These are phyloP conservation scores for Citrus reticulata DNA, from an alignment of 345 rosid species.

Conservation along the genomic window DNA sequence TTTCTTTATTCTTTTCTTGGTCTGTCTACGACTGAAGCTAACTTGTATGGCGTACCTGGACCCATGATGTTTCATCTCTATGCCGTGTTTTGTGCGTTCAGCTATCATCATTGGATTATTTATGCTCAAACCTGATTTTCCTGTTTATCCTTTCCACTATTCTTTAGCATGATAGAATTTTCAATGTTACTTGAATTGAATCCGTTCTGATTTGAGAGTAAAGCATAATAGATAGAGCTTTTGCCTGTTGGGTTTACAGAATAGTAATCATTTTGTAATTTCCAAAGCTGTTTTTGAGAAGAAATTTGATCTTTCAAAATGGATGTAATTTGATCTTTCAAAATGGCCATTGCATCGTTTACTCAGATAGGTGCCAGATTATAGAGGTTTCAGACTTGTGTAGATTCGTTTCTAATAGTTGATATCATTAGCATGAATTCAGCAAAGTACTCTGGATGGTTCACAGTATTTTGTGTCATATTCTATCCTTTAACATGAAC, in stretches of 20 bases:
- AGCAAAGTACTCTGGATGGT: neutral
- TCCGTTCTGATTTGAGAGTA: neutral
- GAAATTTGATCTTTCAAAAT: neutral
- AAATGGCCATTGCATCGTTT: neutral
- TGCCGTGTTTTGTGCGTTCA: neutral
- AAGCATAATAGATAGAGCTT: neutral
- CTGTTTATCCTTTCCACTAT: neutral
- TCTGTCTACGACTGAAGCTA: neutral
- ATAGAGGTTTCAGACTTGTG: neutral
- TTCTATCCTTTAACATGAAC: too few relatives aligned
- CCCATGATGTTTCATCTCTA: neutral
- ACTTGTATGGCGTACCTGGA: neutral
- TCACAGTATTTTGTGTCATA: neutral
- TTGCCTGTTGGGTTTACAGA: neutral
- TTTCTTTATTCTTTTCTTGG: neutral
- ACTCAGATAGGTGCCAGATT: neutral
- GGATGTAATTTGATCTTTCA: neutral
- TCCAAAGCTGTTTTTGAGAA: neutral
- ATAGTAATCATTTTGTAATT: neutral
- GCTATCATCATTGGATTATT: neutral
- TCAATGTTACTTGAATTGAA: neutral
- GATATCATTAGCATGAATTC: neutral
- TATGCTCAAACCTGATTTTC: neutral
- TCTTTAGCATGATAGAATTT: neutral
- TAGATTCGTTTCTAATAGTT: too few relatives aligned